Evolutionary conservation across 257 asterid genomes (phyloP).

Genomic region (Dorcoceras hygrometricum): DNA sequence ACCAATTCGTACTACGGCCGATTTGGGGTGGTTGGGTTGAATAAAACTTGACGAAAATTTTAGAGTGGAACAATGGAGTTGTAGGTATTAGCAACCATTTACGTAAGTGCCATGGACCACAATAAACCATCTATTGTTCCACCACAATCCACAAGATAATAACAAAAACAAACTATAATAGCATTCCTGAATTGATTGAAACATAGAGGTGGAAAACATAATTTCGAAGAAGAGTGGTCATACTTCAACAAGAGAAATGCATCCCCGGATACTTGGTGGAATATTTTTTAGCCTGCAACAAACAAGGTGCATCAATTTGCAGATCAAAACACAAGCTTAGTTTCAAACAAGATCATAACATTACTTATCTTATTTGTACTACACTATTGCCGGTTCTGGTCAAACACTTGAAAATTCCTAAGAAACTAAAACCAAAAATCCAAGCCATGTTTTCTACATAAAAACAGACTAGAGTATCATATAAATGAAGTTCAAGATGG

Average conservation of each 20-base stretch:
- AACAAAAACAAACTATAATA: not conserved
- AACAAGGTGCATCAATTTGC: constrained; percentile 22
- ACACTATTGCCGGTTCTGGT: constrained; percentile 8
- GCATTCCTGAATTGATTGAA: not conserved
- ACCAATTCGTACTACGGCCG: no score
- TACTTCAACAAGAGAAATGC: constrained; percentile 82
- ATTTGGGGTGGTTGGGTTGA: no score
- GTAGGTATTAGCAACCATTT: no score
- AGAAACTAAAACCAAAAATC: constrained; percentile 1
- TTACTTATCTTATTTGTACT: not conserved
- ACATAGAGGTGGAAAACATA: not conserved
- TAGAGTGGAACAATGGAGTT: no score
- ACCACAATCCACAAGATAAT: constrained; percentile 3
- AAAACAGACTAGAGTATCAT: constrained; percentile 5
- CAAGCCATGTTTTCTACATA: not conserved
- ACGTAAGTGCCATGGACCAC: no score
- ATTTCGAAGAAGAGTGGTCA: constrained; percentile 5
- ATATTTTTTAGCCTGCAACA: constrained; percentile 60
- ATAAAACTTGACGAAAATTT: no score
- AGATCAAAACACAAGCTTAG: constrained; percentile 4
- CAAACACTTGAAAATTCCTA: constrained; percentile 7
- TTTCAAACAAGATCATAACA: constrained; percentile 1
- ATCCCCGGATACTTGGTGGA: constrained; percentile 64
- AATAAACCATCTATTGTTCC: not conserved
- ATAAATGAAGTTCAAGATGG: constrained; percentile 5